A percentile compares a stretch with the other conserved stretches of the same genome.
Conservation (phyloP, 139 green algal genomes). For the Desmodesmus armatus region DNA sequence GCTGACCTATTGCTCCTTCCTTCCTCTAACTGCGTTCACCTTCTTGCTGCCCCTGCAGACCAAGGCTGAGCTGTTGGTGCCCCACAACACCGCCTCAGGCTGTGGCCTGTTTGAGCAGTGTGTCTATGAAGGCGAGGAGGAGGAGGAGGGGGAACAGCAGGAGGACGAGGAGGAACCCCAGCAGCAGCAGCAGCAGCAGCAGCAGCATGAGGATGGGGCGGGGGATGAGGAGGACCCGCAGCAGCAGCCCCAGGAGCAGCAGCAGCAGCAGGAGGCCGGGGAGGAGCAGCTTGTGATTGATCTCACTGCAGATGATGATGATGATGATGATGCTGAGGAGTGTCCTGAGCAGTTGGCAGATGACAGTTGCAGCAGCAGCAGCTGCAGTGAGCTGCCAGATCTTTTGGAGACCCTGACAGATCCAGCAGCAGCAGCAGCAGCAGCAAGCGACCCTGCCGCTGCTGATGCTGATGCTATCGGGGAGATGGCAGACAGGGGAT, state of each 20-base stretch:
- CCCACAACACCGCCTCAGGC: slow-evolving; percentile 30
- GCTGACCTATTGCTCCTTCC: neutral
- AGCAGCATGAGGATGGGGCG: neutral
- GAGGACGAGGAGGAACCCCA: neutral
- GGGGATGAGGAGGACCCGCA: neutral
- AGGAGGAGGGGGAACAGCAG: slow-evolving; percentile 7
- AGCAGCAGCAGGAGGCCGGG: slow-evolving; percentile 15
- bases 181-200: neutral
- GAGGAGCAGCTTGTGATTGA: neutral
- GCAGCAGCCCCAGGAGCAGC: neutral
- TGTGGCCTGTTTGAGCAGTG: slow-evolving; percentile 42
- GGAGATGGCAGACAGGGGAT: neutral
- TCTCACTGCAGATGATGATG: neutral
- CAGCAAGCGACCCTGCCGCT: neutral
- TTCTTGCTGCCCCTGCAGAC: no score
- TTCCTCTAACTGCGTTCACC: neutral
- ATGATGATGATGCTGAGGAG: neutral
- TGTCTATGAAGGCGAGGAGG: neutral
- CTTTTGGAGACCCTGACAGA: neutral
- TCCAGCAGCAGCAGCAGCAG: slow-evolving; percentile 1
- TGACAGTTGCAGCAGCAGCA: no score
- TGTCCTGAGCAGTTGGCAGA: neutral
- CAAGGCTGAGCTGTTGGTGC: slow-evolving; percentile 37
- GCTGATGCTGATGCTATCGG: neutral
- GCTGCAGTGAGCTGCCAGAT: neutral